phyloP scores from a whole-genome alignment of 495 filamentous ascomycete species.

The Xylaria nigripes region DNA sequence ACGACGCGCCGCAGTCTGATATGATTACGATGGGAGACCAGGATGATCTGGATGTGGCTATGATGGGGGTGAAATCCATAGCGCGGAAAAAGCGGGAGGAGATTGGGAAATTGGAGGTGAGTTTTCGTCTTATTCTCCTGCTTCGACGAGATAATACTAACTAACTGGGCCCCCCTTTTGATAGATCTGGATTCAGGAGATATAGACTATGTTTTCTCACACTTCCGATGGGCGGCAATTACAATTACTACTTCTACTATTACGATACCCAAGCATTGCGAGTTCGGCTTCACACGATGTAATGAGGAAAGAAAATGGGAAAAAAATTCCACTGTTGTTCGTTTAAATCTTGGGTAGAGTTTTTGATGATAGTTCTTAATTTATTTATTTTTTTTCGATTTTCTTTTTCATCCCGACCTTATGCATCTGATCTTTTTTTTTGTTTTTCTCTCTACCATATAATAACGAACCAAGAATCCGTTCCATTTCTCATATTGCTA shows the following conservation, averaged over 20 bases:
- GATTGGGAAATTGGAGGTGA: slow-evolving; percentile 93
- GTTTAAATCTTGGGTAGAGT: background rate
- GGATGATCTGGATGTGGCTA: slow-evolving; percentile 85
- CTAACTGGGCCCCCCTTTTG: slow-evolving; percentile 7
- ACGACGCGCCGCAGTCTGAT: slow-evolving; percentile 64
- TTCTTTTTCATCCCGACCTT: background rate
- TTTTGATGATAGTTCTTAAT: background rate
- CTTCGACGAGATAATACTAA: background rate
- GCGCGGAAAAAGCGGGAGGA: slow-evolving; percentile 69
- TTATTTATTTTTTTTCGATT: background rate
- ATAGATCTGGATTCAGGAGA: slow-evolving; percentile 62
- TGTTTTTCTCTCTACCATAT: background rate
- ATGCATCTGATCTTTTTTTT: too few species aligned
- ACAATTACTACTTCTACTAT: slow-evolving; percentile 13
- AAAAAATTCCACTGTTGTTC: slow-evolving; percentile 11
- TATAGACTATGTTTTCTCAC: slow-evolving; percentile 26
- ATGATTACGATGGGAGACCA: slow-evolving; percentile 96
- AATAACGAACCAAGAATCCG: background rate
- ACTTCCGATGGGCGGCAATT: slow-evolving; percentile 12
- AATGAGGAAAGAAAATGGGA: slow-evolving; percentile 15
- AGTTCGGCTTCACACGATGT: slow-evolving; percentile 25
- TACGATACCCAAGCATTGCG: slow-evolving; percentile 30
- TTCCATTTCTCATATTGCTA: background rate
- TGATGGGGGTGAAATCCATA: slow-evolving; percentile 54
- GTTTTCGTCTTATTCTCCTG: slow-evolving; percentile 28